Base-by-base conservation (phyloP, 2,329 filamentous ascomycete genomes). In the Beauveria pseudobassiana region DNA sequence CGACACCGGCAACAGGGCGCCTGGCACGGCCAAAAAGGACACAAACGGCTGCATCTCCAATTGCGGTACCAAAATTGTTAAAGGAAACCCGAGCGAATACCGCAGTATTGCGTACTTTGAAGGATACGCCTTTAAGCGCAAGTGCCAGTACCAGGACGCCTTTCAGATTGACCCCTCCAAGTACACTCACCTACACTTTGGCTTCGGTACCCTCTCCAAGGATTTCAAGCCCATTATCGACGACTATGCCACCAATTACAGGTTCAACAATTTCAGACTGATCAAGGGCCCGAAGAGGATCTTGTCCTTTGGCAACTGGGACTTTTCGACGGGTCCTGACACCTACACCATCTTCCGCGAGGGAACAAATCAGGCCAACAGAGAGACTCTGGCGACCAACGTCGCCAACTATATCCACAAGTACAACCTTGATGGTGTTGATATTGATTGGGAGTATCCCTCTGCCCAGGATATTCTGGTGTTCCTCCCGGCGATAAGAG, bases 321-420 rank as follows among this genome's bases (percentile, higher is more conserved):
- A 66, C 1, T 78, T 76, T 61, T 76, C 73, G 0, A 78, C 75
- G 0, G 67, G 71, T 14, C 63, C 69, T 0, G 64, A 42, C n/a
- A 77, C 74, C 0, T 77, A 72, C 62, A 18, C 30, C 26, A 75
- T 77, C 38, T 72, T 79, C 61, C 70, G 76, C 0, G 54, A 74
- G 2, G 73, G 64, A n/a, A 67, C 72, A 5, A 61, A 6, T 49
- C 46, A 67, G 1, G 71, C 61, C 0, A 76, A 79, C 56, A 68
- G 73, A 1, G 49, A 64, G 10, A 69, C 18, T 5, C 67, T 77
- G 48, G 64, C 69, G 28, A 62, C 68, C 51, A 71, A 73, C 66
- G 53, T 72, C 49, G 65, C 68, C 63, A 49, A 59, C 26, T 61
- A 62, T 22, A 34, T 54, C 10, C 40, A 52, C 7, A 40, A 61